Conservation (phyloP, 1,139 yeast genomes). For the Hyphopichia buzzinii region DNA sequence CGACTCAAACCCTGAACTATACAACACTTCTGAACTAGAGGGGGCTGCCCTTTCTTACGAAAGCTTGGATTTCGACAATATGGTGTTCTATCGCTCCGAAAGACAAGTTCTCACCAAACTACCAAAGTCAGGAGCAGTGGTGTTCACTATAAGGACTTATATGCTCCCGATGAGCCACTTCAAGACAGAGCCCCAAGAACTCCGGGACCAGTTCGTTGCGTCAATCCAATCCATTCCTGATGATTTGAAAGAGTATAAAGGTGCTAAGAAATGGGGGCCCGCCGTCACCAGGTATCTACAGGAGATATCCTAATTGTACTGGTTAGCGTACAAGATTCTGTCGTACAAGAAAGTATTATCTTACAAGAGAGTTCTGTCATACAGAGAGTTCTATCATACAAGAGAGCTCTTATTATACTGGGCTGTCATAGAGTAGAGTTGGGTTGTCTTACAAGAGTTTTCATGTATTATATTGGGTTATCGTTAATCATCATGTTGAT, state of each 20-base stretch:
- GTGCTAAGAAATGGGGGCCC: slow-evolving; percentile 41
- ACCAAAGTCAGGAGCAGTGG: slow-evolving; percentile 51
- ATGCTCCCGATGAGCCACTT: slow-evolving; percentile 57
- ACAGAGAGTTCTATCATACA: too few relatives aligned
- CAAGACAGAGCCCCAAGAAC: slow-evolving; percentile 50
- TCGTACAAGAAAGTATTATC: too few relatives aligned
- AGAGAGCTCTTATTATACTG: too few relatives aligned
- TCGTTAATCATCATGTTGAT: not conserved
- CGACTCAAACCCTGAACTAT: slow-evolving; percentile 36
- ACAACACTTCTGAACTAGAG: slow-evolving; percentile 6
- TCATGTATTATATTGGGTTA: too few relatives aligned
- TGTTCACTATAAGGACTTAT: slow-evolving; percentile 66
- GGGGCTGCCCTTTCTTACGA: slow-evolving; percentile 36
- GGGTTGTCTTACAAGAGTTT: too few relatives aligned
- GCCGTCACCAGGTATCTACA: slow-evolving; percentile 31
- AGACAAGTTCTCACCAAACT: slow-evolving; percentile 60
- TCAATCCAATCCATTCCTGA: slow-evolving; percentile 39
- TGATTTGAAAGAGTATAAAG: slow-evolving; percentile 37
- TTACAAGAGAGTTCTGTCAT: too few relatives aligned
- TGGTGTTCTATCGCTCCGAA: slow-evolving; percentile 59
- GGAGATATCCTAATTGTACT: not conserved
- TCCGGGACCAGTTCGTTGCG: slow-evolving; percentile 37
- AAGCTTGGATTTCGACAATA: slow-evolving; percentile 50
- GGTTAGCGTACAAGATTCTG: too few relatives aligned
- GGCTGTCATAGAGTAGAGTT: too few relatives aligned